Percentiles rank a stretch among this genome's conserved stretches.
Conservation (phyloP, 2,329 filamentous ascomycete species). For the Plectosphaerella plurivora region DNA sequence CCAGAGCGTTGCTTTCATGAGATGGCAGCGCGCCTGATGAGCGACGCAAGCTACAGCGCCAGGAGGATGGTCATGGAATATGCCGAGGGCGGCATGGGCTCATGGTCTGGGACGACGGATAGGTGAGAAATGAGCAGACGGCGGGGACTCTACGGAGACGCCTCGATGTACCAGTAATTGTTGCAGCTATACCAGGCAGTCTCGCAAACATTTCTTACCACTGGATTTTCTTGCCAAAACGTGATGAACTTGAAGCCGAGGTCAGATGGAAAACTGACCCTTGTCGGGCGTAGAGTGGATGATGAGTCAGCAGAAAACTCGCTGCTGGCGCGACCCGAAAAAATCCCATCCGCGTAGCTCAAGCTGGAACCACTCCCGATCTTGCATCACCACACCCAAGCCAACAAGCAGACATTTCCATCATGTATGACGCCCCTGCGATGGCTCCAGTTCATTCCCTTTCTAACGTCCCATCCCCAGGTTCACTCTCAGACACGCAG, state of each 20-base stretch:
- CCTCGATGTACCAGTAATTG: background rate
- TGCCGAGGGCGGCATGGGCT: too few relatives aligned
- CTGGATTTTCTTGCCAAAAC: too few relatives aligned
- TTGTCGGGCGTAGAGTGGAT: too few relatives aligned
- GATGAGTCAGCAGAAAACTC: background rate
- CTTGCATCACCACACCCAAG: background rate
- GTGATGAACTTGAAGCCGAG: too few relatives aligned
- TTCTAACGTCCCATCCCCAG: background rate
- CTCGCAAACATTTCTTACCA: background rate
- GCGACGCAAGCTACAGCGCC: too few relatives aligned
- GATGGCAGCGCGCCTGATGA: too few relatives aligned
- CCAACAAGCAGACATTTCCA: background rate
- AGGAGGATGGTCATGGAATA: too few relatives aligned
- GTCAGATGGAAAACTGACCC: too few relatives aligned
- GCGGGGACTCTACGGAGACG: background rate
- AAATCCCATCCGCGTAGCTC: background rate
- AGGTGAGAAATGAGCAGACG: background rate
- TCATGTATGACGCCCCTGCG: background rate
- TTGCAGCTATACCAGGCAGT: background rate
- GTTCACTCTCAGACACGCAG: constrained; percentile 11
- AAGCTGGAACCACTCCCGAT: background rate
- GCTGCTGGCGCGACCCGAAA: too few relatives aligned
- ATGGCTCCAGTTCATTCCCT: background rate
- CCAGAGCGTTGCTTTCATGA: too few relatives aligned
- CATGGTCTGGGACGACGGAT: too few relatives aligned